Percentiles rank a stretch among this genome's conserved stretches.
phyloP scores from a whole-genome alignment of 805 yeast species.

The Saccharomycopsis sp. region DNA sequence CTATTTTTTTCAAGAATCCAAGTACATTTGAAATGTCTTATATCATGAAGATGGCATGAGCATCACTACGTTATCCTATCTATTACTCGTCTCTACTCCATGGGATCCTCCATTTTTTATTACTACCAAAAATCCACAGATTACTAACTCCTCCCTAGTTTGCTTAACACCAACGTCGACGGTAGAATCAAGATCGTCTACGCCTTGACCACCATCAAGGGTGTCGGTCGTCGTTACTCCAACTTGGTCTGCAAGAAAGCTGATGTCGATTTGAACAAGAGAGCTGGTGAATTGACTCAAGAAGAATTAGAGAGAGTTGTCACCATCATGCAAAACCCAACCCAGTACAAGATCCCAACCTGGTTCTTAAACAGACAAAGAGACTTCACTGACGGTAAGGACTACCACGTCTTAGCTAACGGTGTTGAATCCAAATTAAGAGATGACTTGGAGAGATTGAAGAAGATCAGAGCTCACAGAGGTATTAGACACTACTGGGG shows the following conservation, averaged over 20 bases:
- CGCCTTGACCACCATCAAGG: constrained; percentile 99
- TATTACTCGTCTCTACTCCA: too few species aligned
- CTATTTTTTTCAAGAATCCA: too few species aligned
- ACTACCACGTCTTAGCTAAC: constrained; percentile 98
- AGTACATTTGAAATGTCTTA: too few species aligned
- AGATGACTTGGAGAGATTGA: constrained; percentile 99
- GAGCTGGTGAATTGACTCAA: constrained; percentile 99
- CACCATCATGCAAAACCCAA: constrained; percentile 99
- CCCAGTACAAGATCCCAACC: constrained; percentile 98
- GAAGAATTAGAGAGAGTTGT: constrained; percentile 99
- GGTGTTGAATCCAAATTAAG: constrained; percentile 98
- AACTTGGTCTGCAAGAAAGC: constrained; percentile 99
- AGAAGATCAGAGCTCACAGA: constrained; percentile 99
- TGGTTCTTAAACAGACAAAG: constrained; percentile 99
- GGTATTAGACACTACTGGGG: constrained; percentile 99
- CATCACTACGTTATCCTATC: too few species aligned
- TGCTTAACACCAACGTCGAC: constrained; percentile 99
- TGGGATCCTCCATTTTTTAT: neutral
- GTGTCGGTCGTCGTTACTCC: constrained; percentile 99
- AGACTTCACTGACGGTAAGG: constrained; percentile 98
- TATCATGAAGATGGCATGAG: too few species aligned
- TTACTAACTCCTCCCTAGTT: constrained; percentile 44
- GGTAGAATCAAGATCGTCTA: constrained; percentile 99
- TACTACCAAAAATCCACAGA: constrained; percentile 8
- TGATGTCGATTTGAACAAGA: constrained; percentile 95